A percentile compares a stretch with the other conserved stretches of the same genome.
Evolutionary conservation across 495 filamentous ascomycete species (phyloP).

Genomic region (Aspergillus incahuasiensis): DNA sequence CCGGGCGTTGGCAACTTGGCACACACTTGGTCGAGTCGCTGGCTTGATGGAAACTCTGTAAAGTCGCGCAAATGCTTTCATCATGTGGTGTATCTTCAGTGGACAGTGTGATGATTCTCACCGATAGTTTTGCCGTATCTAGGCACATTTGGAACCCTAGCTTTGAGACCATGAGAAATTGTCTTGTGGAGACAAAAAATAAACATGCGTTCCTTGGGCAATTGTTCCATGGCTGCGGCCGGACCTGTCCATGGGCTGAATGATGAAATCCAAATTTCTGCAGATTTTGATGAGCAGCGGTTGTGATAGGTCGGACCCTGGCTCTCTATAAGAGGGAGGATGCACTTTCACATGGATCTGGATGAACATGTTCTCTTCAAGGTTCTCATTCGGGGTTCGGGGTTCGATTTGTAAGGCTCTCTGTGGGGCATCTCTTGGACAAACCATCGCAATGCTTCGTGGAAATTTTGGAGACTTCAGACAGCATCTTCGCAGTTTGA

Average conservation of each 20-base stretch:
- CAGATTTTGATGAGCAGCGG: not conserved
- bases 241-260: conserved; percentile 11
- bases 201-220: conserved; percentile 20
- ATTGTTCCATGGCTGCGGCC: conserved; percentile 10
- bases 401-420: no score
- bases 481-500: no score
- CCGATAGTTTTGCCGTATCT: no score
- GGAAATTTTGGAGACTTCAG: no score
- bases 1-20: not conserved
- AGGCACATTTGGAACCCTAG: not conserved
- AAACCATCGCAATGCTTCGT: no score
- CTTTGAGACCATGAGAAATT: not conserved
- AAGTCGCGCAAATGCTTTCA: no score
- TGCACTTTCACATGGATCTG: not conserved
- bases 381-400: not conserved
- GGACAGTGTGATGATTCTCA: no score
- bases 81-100: no score
- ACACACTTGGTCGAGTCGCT: no score
- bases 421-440: no score
- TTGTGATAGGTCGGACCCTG: not conserved
- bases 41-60: no score
- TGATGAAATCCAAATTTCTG: not conserved
- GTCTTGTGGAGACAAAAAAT: conserved; percentile 7
- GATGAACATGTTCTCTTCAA: not conserved
- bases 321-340: not conserved